A percentile compares a stretch with the other conserved stretches of the same genome.
These are phyloP conservation scores for Fraxinus floribunda DNA, from an alignment of 305 asterid species.

Conservation along the genomic window DNA sequence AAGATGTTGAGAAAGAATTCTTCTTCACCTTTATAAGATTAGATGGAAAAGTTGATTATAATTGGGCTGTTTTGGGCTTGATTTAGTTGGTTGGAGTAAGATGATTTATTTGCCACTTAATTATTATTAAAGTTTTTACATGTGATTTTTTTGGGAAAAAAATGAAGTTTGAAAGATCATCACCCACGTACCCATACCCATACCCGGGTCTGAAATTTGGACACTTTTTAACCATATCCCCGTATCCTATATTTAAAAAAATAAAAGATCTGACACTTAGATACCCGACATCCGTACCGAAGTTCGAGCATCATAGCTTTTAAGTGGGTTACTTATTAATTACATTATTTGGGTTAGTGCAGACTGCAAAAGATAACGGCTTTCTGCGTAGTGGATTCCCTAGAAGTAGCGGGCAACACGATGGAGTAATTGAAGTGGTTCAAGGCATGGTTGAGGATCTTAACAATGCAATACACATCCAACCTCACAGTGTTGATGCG, in stretches of 20 bases:
- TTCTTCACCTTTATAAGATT: too few species aligned
- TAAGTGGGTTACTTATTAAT: conserved; percentile 6
- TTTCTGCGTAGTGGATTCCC: conserved; percentile 37
- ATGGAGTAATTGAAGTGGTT: conserved; percentile 63
- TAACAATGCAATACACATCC: conserved; percentile 37
- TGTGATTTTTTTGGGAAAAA: background rate
- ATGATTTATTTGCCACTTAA: background rate
- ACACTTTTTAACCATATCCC: too few species aligned
- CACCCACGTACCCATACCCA: background rate
- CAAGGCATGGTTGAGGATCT: conserved; percentile 90
- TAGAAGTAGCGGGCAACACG: conserved; percentile 25
- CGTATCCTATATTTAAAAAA: background rate
- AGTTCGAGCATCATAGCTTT: too few species aligned
- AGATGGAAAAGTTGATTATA: too few species aligned
- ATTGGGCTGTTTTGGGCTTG: too few species aligned
- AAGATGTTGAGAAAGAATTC: too few species aligned
- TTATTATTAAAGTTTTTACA: background rate
- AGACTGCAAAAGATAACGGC: conserved; percentile 75
- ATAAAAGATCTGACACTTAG: too few species aligned
- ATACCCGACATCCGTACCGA: background rate
- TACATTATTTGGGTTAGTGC: conserved; percentile 22
- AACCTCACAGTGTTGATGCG: conserved; percentile 69
- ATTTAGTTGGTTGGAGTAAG: too few species aligned
- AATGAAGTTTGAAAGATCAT: too few species aligned
- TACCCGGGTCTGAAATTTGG: too few species aligned